phyloP scores from a whole-genome alignment of 495 filamentous ascomycete genomes.

The Ramalina intermedia region DNA sequence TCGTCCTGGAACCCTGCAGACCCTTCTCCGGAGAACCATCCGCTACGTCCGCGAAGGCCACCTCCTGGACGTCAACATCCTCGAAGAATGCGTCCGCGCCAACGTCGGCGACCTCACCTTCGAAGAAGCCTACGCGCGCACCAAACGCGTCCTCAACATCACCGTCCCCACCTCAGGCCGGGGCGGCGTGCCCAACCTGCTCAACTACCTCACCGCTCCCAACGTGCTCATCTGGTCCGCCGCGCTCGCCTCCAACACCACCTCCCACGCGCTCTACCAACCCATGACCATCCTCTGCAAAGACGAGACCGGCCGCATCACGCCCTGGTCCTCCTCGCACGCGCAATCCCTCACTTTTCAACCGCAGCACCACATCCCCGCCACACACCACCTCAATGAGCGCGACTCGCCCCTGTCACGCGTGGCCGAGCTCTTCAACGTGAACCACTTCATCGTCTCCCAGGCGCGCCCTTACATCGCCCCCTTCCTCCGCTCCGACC shows the following conservation, averaged over 20 bases:
- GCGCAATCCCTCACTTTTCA: conserved; percentile 44
- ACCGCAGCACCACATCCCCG: conserved; percentile 40
- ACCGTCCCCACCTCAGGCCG: conserved; percentile 63
- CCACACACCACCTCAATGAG: conserved; percentile 41
- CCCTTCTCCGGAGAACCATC: conserved; percentile 42
- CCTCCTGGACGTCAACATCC: conserved; percentile 65
- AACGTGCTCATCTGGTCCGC: conserved; percentile 96
- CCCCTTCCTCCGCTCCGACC: conserved; percentile 73
- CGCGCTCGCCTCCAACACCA: conserved; percentile 80
- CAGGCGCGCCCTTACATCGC: conserved; percentile 67
- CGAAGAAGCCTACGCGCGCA: conserved; percentile 79
- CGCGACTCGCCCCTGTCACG: conserved; percentile 68
- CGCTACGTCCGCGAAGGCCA: conserved; percentile 63
- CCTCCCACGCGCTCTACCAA: conserved; percentile 49
- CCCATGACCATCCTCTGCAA: conserved; percentile 70
- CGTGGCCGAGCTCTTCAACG: conserved; percentile 85
- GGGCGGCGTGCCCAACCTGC: conserved; percentile 65
- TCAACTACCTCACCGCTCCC: conserved; percentile 89
- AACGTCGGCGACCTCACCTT: conserved; percentile 89
- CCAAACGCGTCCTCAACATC: conserved; percentile 83
- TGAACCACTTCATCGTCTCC: conserved; percentile 75
- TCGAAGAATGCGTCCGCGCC: conserved; percentile 72
- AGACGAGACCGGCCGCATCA: conserved; percentile 58
- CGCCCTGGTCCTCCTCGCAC: conserved; percentile 53
- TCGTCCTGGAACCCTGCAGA: conserved; percentile 34